These are phyloP conservation scores for Neofusicoccum sp. DNA, from an alignment of 2,329 filamentous ascomycete genomes.

Conservation along the genomic window DNA sequence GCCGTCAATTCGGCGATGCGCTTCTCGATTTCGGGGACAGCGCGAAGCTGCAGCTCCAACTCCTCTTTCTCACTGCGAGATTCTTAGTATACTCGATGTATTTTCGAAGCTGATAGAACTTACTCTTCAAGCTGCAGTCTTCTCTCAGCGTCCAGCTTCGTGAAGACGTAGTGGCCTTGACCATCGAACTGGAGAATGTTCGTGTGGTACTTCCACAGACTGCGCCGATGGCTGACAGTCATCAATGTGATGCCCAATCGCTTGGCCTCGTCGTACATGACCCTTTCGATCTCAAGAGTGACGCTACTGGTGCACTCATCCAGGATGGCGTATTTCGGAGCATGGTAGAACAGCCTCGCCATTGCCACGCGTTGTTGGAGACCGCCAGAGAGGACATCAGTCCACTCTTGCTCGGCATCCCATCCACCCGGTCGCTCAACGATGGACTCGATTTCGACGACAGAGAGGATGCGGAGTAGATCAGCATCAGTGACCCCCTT, in stretches of 20 bases:
- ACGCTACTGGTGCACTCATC: slow-evolving; percentile 96
- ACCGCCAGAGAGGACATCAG: slow-evolving; percentile 86
- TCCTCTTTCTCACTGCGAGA: slow-evolving; percentile 79
- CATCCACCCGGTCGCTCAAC: slow-evolving; percentile 78
- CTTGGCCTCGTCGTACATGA: slow-evolving; percentile 98
- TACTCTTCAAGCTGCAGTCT: slow-evolving; percentile 82
- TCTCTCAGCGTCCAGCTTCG: slow-evolving; percentile 80
- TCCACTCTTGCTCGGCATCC: slow-evolving; percentile 96
- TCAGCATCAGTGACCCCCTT: slow-evolving; percentile 81
- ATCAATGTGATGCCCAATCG: slow-evolving; percentile 87
- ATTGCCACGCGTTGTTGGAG: slow-evolving; percentile 96
- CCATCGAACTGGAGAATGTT: slow-evolving; percentile 96
- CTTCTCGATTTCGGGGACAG: slow-evolving; percentile 84
- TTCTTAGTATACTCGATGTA: slow-evolving; percentile 11
- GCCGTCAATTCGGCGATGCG: slow-evolving; percentile 73
- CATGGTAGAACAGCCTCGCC: slow-evolving; percentile 92
- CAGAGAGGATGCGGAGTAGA: slow-evolving; percentile 70
- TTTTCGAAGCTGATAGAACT: slow-evolving; percentile 27
- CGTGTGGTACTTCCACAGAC: slow-evolving; percentile 94
- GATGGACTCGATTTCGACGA: slow-evolving; percentile 79
- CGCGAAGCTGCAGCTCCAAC: slow-evolving; percentile 77
- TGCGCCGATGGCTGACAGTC: slow-evolving; percentile 89
- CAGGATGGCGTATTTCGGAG: slow-evolving; percentile 88
- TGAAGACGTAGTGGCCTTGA: slow-evolving; percentile 88
- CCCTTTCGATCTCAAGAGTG: slow-evolving; percentile 89